A percentile compares a stretch with the other conserved stretches of the same genome.
Evolutionary conservation across 805 yeast species (phyloP).

Genomic region (Cyberlindnera samutprakarnensis): DNA sequence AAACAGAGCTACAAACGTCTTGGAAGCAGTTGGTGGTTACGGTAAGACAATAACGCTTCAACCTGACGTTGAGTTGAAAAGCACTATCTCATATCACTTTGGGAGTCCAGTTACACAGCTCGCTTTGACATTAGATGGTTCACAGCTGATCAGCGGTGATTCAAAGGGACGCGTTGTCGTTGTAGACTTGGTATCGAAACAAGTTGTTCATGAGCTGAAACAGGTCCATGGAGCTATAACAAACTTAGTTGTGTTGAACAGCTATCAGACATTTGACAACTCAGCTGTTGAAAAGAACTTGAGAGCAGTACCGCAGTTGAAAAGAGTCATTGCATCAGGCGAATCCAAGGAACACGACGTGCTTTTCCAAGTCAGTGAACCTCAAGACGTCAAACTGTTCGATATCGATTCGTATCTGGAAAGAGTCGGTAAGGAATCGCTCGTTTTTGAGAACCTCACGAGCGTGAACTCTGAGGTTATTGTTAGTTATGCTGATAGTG

Average conservation of each 20-base stretch:
- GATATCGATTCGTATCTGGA: constrained; percentile 45
- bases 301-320: constrained; percentile 51
- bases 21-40: constrained; percentile 24
- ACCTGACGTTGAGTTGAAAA: constrained; percentile 38
- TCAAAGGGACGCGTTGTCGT: constrained; percentile 55
- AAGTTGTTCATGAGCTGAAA: constrained; percentile 51
- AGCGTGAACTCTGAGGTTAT: constrained; percentile 32
- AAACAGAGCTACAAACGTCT: constrained; percentile 19
- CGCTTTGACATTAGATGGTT: constrained; percentile 66
- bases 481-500: constrained; percentile 9
- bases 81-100: constrained; percentile 48
- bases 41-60: constrained; percentile 26
- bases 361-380: constrained; percentile 24
- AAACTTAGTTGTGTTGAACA: constrained; percentile 12
- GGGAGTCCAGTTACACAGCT: constrained; percentile 41
- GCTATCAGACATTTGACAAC: constrained; percentile 6
- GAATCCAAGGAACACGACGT: constrained; percentile 38
- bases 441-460: constrained; percentile 39
- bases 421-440: constrained; percentile 42
- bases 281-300: constrained; percentile 15
- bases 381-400: constrained; percentile 19
- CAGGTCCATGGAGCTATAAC: constrained; percentile 16
- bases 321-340: constrained; percentile 46
- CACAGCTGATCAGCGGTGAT: constrained; percentile 68
- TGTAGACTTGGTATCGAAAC: constrained; percentile 65